Evolutionary conservation across 495 filamentous ascomycete genomes (phyloP), one percentile per base, ranked within the genome.

Genomic region (Cairneyella variabilis): DNA sequence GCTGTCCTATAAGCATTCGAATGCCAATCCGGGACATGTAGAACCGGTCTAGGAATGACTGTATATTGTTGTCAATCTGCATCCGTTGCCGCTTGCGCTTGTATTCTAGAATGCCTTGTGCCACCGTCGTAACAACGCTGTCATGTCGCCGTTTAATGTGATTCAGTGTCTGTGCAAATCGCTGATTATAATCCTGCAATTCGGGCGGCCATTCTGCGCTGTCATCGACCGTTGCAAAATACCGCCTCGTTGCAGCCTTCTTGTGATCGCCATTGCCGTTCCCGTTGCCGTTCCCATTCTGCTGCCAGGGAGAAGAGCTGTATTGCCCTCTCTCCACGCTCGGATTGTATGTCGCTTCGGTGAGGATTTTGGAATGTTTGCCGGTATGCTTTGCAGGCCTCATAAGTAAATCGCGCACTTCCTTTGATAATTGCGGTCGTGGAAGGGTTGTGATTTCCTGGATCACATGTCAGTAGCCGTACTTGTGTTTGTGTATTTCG

Each of bases 21-120:
- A 98, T 98, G 57, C 93, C 93, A 57, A 98, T 98, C n/a, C 93
- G 90, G 28, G 90, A 96, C 93, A 98, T 98, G 75, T 98, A 98
- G 66, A 98, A 98, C 45, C 93, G 88, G 71, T 98, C 93, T 51
- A 98, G 83, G 72, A 98, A 98, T 45, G 86, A 82, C 66, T 98
- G 93, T 45, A 98, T 96, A 48, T 90, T 93, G 51, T 89, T 84
- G 71, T 97, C 93, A 64, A 98, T 98, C 66, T 97, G 95, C 86
- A 97, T 92, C 38, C 93, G 83, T 75, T 98, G 93, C 51, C 90
- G 83, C 64, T 85, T 93, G 38, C 93, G 88, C 71, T 98, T 98
- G 76, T 95, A 98, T 71, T 98, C 93, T 43, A 96, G 76, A 57
- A 98, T 96, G 43, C 93, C 93, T 70, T 97, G 95, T 7, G 93